These are phyloP conservation scores for Austropuccinia psidii DNA, from an alignment of 1,284 basidiomycete genomes.

Conservation along the genomic window DNA sequence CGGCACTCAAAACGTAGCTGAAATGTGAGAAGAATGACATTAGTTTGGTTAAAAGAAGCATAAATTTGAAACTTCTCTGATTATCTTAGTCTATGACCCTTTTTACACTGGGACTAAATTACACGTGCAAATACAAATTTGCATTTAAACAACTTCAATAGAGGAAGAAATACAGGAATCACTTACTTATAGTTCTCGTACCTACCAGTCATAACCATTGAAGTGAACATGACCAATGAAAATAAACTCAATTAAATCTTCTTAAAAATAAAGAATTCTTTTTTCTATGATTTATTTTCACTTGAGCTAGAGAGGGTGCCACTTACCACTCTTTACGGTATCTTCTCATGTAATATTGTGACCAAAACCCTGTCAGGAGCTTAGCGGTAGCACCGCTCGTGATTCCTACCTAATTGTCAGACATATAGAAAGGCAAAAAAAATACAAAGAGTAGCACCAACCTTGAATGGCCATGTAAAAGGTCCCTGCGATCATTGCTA, in stretches of 20 bases:
- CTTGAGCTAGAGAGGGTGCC: not conserved
- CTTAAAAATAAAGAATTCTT: too few relatives aligned
- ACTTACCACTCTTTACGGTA: constrained; percentile 34
- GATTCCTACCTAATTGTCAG: not conserved
- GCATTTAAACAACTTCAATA: not conserved
- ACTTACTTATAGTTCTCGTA: constrained; percentile 37
- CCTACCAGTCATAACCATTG: not conserved
- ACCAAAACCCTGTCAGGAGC: constrained; percentile 24
- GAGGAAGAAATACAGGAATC: not conserved
- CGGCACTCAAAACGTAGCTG: constrained; percentile 35
- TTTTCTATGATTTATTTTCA: too few relatives aligned
- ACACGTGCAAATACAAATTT: too few relatives aligned
- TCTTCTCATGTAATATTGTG: constrained; percentile 28
- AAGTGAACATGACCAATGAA: not conserved
- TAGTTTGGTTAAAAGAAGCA: not conserved
- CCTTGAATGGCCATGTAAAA: constrained; percentile 35
- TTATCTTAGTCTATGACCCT: not conserved
- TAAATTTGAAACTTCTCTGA: not conserved
- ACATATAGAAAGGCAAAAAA: not conserved
- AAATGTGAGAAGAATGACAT: not conserved
- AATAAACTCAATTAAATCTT: too few relatives aligned
- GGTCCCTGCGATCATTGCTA: constrained; percentile 28
- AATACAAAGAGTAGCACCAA: not conserved
- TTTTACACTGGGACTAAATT: too few relatives aligned
- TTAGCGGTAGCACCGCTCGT: constrained; percentile 31